Conservation (phyloP, 1,284 basidiomycete genomes). For the Ceratobasidium sp. region DNA sequence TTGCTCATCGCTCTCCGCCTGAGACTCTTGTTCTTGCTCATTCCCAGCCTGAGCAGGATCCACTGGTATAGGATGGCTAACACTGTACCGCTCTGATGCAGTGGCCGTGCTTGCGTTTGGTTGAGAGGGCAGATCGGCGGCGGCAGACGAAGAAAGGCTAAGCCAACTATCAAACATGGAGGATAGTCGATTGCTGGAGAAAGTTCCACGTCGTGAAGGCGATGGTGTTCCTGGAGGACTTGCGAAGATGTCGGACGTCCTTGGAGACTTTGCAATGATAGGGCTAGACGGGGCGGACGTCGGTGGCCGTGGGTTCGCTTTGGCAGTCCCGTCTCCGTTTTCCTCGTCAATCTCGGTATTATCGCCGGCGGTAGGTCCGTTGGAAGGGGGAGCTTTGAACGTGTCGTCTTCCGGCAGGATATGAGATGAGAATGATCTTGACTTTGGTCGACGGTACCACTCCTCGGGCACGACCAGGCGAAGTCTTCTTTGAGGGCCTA, state of each 20-base stretch:
- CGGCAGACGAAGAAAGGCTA: constrained; percentile 53
- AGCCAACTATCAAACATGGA: constrained; percentile 70
- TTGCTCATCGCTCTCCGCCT: constrained; percentile 54
- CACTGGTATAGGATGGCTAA: constrained; percentile 41
- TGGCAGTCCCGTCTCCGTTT: constrained; percentile 68
- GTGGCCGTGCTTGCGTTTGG: constrained; percentile 26
- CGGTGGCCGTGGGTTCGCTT: constrained; percentile 51
- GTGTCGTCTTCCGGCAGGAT: constrained; percentile 61
- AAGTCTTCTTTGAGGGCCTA: constrained; percentile 55
- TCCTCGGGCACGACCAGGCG: constrained; percentile 75
- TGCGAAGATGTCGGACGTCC: not conserved
- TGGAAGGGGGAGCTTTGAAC: constrained; percentile 54
- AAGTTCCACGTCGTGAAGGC: constrained; percentile 58
- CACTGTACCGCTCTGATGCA: constrained; percentile 27
- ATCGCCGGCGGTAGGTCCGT: constrained; percentile 52
- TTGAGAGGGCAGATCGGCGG: constrained; percentile 45
- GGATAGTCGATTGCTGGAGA: constrained; percentile 64
- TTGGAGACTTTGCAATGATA: constrained; percentile 8
- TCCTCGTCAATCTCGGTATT: constrained; percentile 59
- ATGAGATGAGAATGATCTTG: constrained; percentile 58
- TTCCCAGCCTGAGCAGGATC: constrained; percentile 40
- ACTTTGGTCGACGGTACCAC: constrained; percentile 75
- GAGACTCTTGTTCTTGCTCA: constrained; percentile 52
- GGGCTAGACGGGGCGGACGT: constrained; percentile 11
- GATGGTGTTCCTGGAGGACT: constrained; percentile 47